A percentile compares a stretch with the other conserved stretches of the same genome.
These are phyloP conservation scores for Solioccasus polychromus DNA, from an alignment of 768 basidiomycete genomes.

Conservation along the genomic window DNA sequence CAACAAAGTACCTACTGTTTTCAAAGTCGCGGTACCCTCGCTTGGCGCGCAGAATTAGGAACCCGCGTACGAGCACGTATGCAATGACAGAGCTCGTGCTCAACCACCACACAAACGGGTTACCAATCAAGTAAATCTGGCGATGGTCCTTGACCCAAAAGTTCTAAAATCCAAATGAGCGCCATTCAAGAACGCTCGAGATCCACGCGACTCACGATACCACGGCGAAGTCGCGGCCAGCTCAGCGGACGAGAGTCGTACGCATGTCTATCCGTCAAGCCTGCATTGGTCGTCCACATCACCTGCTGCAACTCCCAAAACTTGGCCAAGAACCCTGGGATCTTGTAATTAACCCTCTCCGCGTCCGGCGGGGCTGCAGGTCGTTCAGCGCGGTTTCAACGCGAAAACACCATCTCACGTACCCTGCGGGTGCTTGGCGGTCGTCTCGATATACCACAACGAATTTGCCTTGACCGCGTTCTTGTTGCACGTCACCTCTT, in stretches of 20 bases:
- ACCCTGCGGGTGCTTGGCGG: conserved; percentile 64
- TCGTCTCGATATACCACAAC: conserved; percentile 92
- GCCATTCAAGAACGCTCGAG: no score
- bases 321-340: conserved; percentile 87
- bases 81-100: conserved; percentile 67
- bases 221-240: conserved; percentile 90
- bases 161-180: conserved; percentile 50
- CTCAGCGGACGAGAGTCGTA: conserved; percentile 91
- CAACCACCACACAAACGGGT: conserved; percentile 91
- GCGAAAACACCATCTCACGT: conserved; percentile 40
- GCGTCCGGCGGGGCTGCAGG: conserved; percentile 65
- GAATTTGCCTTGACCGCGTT: conserved; percentile 89
- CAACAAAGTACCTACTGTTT: conserved; percentile 59
- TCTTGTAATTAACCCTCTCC: conserved; percentile 82
- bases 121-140: conserved; percentile 95
- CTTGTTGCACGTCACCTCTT: conserved; percentile 99
- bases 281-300: conserved; percentile 97
- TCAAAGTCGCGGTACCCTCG: conserved; percentile 91
- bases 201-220: conserved; percentile 67
- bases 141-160: conserved; percentile 98
- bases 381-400: neutral
- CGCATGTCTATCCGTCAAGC: conserved; percentile 89
- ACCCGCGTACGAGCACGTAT: conserved; percentile 67
- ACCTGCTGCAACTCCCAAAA: conserved; percentile 90
- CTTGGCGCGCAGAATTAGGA: conserved; percentile 86